Percentiles rank a stretch among this genome's conserved stretches.
Conservation (phyloP, 495 filamentous ascomycete species). For the Penicillium verhagenii region DNA sequence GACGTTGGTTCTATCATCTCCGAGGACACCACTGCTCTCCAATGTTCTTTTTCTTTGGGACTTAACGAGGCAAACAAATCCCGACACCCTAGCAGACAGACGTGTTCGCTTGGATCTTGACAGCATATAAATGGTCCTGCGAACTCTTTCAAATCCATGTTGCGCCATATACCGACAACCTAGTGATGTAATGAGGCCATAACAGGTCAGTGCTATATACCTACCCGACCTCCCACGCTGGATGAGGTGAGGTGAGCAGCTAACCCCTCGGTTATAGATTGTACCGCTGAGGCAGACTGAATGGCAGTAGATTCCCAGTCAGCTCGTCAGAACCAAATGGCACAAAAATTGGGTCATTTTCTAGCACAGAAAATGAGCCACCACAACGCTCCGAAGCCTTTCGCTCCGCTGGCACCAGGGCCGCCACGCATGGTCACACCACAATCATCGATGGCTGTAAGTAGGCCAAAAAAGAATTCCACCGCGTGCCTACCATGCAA, state of each 20-base stretch:
- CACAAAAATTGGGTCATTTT: background rate
- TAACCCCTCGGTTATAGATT: background rate
- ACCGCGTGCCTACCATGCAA: constrained; percentile 43
- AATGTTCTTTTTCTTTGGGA: background rate
- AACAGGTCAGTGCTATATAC: background rate
- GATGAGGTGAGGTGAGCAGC: background rate
- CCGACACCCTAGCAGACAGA: background rate
- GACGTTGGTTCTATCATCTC: constrained; percentile 2
- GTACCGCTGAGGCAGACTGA: background rate
- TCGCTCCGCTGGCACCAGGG: constrained; percentile 35
- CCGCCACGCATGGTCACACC: constrained; percentile 24
- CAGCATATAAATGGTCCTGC: background rate
- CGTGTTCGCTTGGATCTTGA: background rate
- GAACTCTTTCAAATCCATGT: background rate
- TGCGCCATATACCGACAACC: background rate
- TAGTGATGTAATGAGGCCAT: background rate
- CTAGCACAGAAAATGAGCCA: constrained; percentile 21
- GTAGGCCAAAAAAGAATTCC: constrained; percentile 40
- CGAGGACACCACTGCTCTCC: background rate
- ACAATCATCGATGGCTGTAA: constrained; percentile 18
- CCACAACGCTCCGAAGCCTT: constrained; percentile 23
- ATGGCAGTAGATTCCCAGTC: constrained; percentile 6
- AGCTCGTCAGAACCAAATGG: background rate
- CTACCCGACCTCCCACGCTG: background rate
- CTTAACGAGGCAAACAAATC: constrained; percentile 9